Conservation (phyloP, 129 eudicot species). For the Flaveria trinervia region DNA sequence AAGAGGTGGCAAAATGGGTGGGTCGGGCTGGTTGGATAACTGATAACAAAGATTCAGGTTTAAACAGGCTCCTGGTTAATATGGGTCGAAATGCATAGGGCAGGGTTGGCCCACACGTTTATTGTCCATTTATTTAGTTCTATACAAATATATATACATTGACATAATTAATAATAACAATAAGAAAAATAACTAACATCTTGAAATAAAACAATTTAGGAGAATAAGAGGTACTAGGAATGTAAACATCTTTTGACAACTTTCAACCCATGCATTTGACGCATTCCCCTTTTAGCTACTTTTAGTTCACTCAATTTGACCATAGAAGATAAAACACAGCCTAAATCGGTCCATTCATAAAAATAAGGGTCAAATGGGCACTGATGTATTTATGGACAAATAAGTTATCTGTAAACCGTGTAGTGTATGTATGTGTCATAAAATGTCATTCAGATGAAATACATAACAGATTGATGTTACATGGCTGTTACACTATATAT, state of each 20-base stretch:
- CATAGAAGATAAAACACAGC: not conserved
- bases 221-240: not conserved
- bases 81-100: not conserved
- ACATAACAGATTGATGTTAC: not conserved
- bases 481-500: not conserved
- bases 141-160: no score
- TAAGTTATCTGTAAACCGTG: not conserved
- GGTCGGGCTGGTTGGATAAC: not conserved
- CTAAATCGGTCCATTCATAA: not conserved
- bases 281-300: not conserved
- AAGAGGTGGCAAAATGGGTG: not conserved
- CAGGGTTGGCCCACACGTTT: not conserved
- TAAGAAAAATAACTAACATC: not conserved
- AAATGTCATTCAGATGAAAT: not conserved
- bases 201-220: not conserved
- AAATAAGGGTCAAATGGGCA: not conserved
- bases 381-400: not conserved
- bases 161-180: not conserved
- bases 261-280: conserved; percentile 4
- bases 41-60: not conserved
- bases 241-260: not conserved
- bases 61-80: not conserved
- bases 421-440: not conserved
- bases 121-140: not conserved
- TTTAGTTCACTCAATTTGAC: not conserved